These are phyloP conservation scores for Yamadazyma blattariae DNA, from an alignment of 1,139 yeast species.

Conservation along the genomic window DNA sequence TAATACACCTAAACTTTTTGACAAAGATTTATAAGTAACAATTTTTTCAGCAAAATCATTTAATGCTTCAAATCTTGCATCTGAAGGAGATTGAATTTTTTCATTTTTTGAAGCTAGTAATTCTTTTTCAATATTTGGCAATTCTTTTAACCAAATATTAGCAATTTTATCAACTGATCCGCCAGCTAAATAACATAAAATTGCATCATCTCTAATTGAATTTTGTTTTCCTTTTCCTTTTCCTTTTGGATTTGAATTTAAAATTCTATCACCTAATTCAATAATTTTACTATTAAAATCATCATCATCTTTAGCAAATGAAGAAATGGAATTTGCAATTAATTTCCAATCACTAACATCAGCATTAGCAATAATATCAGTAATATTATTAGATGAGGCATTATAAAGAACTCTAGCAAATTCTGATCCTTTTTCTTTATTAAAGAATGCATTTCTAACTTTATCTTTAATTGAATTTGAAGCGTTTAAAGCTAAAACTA, in stretches of 20 bases:
- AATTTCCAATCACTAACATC: slow-evolving; percentile 82
- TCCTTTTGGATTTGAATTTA: slow-evolving; percentile 21
- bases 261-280: slow-evolving; percentile 67
- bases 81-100: slow-evolving; percentile 61
- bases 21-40: slow-evolving; percentile 65
- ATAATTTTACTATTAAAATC: slow-evolving; percentile 55
- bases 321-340: slow-evolving; percentile 66
- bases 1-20: slow-evolving; percentile 38
- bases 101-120: slow-evolving; percentile 36
- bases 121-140: slow-evolving; percentile 55
- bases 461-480: slow-evolving; percentile 59
- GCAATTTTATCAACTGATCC: slow-evolving; percentile 78
- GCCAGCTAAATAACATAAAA: slow-evolving; percentile 78
- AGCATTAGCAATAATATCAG: slow-evolving; percentile 76
- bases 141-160: slow-evolving; percentile 78
- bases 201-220: slow-evolving; percentile 61
- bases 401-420: slow-evolving; percentile 75
- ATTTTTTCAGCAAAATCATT: slow-evolving; percentile 82
- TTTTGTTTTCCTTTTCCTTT: slow-evolving; percentile 6
- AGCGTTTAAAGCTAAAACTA: slow-evolving; percentile 74
- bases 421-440: slow-evolving; percentile 51
- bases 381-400: slow-evolving; percentile 55
- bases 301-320: slow-evolving; percentile 47
- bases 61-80: slow-evolving; percentile 81
- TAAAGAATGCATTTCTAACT: slow-evolving; percentile 71